Evolutionary conservation across 805 yeast species (phyloP), one percentile per base, ranked within the genome.

Genomic region (Cyberlindnera mycetangii): DNA sequence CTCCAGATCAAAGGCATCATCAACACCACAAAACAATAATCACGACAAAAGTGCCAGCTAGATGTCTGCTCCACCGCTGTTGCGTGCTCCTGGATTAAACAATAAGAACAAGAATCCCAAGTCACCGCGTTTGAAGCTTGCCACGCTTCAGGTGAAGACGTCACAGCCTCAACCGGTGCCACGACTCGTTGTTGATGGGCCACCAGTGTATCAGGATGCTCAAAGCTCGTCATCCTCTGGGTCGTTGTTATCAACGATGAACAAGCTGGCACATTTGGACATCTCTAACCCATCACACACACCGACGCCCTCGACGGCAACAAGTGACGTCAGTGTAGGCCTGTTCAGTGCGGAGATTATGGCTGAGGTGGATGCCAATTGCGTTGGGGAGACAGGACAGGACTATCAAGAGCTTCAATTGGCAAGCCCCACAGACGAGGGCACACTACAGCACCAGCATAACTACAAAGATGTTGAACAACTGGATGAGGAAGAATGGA

Each of bases 401-500:
- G 43, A 34, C 15, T 5, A 36, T n/a, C 21, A 32, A 5, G 12
- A 11, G 5, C 4, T n/a, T 11, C 12, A 34, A 17, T n/a, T n/a
- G 17, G 20, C 4, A 7, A 21, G 37, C 17, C 27, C 18, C 37
- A 15, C 41, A 17, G 41, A 22, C 15, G 43, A 37, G 19, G 30
- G 16, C 2, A 41, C 39, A 11, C 14, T 38, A 10, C 37, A 34
- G 20, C 25, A n/a, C 10, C 15, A 12, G 30, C 21, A 24, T n/a
- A 7, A 18, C 25, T 27, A 49, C 21, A 68, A 60, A 43, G 78
- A 72, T 45, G 72, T 81, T 18, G 75, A 73, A 39, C 78, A 78
- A 30, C 61, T 88, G 37, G 83, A 82, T 21, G 89, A 85, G 39
- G 79, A 77, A 14, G 89, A 82, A 41, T 90, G 97, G 97, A 75